phyloP scores from a whole-genome alignment of 345 rosid species.

The Raphanus sativus region DNA sequence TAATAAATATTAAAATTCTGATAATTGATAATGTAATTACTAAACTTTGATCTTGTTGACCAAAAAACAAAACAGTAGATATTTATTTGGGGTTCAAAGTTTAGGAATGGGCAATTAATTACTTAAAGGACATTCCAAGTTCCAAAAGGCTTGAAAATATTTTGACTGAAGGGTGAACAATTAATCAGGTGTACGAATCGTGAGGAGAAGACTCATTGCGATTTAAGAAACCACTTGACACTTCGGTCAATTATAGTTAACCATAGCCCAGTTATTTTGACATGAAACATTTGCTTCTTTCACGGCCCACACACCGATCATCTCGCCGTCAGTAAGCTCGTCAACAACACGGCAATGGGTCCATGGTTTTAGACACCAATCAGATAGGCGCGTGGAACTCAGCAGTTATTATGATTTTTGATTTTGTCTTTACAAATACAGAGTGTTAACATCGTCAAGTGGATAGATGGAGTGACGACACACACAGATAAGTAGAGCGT shows the following conservation, averaged over 20 bases:
- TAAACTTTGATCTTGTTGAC: conserved; percentile 3
- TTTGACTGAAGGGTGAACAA: conserved; percentile 3
- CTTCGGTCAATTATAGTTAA: neutral
- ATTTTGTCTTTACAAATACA: neutral
- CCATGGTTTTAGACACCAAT: conserved; percentile 4
- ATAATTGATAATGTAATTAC: neutral
- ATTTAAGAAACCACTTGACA: neutral
- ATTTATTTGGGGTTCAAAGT: neutral
- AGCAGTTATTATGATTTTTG: neutral
- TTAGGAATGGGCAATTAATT: neutral
- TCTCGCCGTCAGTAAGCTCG: conserved; percentile 19
- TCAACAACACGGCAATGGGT: neutral
- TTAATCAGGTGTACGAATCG: neutral
- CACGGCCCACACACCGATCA: conserved; percentile 21
- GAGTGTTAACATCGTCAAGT: conserved; percentile 8
- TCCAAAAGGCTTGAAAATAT: neutral
- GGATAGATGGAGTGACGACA: neutral
- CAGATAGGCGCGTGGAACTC: neutral
- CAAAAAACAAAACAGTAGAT: neutral
- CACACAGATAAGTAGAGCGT: neutral
- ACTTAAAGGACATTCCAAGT: conserved; percentile 4
- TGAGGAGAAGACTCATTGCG: neutral
- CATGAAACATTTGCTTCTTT: neutral
- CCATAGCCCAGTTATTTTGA: neutral
- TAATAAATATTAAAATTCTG: neutral